Base-by-base conservation (phyloP, 2,329 filamentous ascomycete genomes). In the Penicillium vulpinum region DNA sequence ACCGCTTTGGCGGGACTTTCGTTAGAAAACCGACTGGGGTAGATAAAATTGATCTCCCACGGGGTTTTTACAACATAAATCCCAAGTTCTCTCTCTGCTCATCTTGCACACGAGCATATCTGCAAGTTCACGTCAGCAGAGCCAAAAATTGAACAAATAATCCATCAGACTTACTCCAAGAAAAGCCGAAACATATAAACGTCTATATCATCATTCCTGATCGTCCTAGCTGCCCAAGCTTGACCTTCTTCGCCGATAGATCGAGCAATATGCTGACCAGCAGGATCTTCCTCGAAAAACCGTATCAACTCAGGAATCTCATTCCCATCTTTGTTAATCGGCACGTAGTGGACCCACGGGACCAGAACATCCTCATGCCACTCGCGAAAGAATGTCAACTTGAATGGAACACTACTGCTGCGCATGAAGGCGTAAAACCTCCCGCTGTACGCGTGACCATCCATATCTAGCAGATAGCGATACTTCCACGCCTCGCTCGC, bases 401-500 rank as follows among this genome's bases (percentile, higher is more conserved):
- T 86, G 16, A 86, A 65, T 0, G 80, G 78, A 0, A 74, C 62
- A 1, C 77, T 80, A 3, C 70, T 73, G 0, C 80, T 83, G 0
- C 78, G 76, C 2, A 86, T 67, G 0, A 85, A 67, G 36, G 77
- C 77, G 63, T 82, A 80, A 63, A 76, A 86, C 0, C 83, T 77
- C 0, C 81, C 83, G 31, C 79, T 83, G 56, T 83, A 80, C 4
- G 80, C 78, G 63, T 85, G 85, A 2, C 83, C 83, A 64, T 85
- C 83, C 2, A 83, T 56, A 56, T 85, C 83, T 51, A 85, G 78
- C 16, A 59, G 38, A 33, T 28, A 74, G 63, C 18, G 75, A 75
- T 87, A 90, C 47, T 80, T 79, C 87, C 90, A 95, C 0, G 90
- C 91, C 62, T 89, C 87, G 64, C 90, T 84, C 70, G 89, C 88